phyloP scores from a whole-genome alignment of 257 asterid species.

The Agastache rugosa region DNA sequence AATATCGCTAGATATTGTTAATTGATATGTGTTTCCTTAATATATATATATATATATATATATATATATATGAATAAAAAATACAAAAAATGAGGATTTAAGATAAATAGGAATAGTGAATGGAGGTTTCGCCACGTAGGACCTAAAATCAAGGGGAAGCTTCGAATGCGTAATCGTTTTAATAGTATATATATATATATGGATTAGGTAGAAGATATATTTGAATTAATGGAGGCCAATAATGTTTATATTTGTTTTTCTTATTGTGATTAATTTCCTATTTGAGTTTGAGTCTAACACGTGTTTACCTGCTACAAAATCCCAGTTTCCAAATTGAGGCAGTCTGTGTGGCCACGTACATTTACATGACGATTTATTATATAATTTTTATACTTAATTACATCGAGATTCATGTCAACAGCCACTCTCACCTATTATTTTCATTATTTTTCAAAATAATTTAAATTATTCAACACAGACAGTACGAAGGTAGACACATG shows the following conservation, averaged over 20 bases:
- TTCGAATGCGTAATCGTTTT: too few relatives aligned
- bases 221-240: not conserved
- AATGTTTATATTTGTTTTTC: not conserved
- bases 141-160: too few relatives aligned
- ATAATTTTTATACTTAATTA: not conserved
- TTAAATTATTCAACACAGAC: not conserved
- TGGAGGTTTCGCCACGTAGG: too few relatives aligned
- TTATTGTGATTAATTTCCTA: not conserved
- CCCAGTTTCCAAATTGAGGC: slow-evolving; percentile 34
- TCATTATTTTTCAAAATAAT: not conserved
- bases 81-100: too few relatives aligned
- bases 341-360: slow-evolving; percentile 39
- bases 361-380: slow-evolving; percentile 14
- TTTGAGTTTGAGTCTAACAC: slow-evolving; percentile 27
- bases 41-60: too few relatives aligned
- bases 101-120: too few relatives aligned
- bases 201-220: not conserved
- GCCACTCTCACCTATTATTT: slow-evolving; percentile 29
- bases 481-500: not conserved
- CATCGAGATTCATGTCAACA: slow-evolving; percentile 21
- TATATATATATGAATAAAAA: too few relatives aligned
- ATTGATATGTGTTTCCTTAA: too few relatives aligned
- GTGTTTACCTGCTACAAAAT: slow-evolving; percentile 42
- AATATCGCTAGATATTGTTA: too few relatives aligned
- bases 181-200: too few relatives aligned